Conservation (phyloP, 78 protist genomes). For the Dictyostelium firmibasis region DNA sequence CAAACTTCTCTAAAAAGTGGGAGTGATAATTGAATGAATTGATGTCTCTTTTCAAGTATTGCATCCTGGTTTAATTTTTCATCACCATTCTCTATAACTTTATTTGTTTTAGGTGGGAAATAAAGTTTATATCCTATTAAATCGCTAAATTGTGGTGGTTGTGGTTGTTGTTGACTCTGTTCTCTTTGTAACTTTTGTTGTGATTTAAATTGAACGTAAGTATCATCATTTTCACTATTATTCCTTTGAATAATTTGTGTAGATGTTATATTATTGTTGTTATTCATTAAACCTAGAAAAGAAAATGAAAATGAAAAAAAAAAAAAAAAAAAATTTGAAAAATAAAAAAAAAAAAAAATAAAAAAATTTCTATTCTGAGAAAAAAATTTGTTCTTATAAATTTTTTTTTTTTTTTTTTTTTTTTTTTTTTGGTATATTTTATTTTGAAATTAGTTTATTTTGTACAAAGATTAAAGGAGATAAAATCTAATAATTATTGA, state of each 20-base stretch:
- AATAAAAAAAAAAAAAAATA: not conserved
- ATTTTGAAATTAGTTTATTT: no score
- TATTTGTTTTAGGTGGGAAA: not conserved
- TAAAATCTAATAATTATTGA: no score
- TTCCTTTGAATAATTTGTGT: not conserved
- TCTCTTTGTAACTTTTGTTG: not conserved
- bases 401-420: no score
- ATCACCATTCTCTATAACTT: not conserved
- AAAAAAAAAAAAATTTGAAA: not conserved
- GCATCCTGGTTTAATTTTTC: not conserved
- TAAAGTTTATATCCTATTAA: constrained; percentile 14
- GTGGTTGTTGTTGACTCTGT: not conserved
- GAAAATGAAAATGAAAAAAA: not conserved
- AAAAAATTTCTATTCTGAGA: not conserved
- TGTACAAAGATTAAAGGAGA: no score
- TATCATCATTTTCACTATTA: not conserved
- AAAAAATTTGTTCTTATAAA: no score
- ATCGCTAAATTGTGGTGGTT: not conserved
- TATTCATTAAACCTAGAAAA: not conserved
- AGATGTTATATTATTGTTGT: not conserved
- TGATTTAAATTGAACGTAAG: not conserved
- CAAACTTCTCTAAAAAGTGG: constrained; percentile 36
- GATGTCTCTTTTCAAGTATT: constrained; percentile 1
- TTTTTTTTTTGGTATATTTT: no score
- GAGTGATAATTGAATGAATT: not conserved